Conservation (phyloP, 257 asterid genomes). For the Galeopsis tetrahit region DNA sequence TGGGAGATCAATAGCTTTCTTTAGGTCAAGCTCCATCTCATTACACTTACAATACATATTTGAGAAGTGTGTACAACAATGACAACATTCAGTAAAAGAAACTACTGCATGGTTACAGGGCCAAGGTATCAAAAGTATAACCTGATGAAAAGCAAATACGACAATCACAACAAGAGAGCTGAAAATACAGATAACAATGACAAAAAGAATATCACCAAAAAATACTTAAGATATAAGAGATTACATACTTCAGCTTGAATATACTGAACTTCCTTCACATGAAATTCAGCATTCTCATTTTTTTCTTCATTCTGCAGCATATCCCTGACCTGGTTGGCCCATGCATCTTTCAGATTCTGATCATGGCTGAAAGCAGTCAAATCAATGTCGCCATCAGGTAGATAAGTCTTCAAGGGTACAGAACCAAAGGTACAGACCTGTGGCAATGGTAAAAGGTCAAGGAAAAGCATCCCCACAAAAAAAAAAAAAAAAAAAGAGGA, state of each 20-base stretch:
- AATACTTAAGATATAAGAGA: constrained; percentile 17
- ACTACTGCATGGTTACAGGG: not conserved
- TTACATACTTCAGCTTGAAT: constrained; percentile 92
- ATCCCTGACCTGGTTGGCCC: constrained; percentile 94
- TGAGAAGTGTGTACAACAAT: not conserved
- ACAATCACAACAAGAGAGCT: constrained; percentile 19
- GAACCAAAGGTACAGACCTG: constrained; percentile 81
- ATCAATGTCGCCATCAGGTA: constrained; percentile 82
- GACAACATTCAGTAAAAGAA: constrained; percentile 2
- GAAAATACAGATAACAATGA: not conserved
- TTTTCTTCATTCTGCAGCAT: constrained; percentile 89
- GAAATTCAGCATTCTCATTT: constrained; percentile 88
- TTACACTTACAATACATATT: not conserved
- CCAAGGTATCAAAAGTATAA: constrained; percentile 4
- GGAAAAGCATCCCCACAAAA: not conserved
- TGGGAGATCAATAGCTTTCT: too few relatives aligned
- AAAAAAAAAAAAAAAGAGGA: not conserved
- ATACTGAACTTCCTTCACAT: constrained; percentile 97
- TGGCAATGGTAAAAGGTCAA: constrained; percentile 22
- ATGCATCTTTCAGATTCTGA: constrained; percentile 72
- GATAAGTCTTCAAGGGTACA: constrained; percentile 76
- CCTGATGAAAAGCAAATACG: not conserved
- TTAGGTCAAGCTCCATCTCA: too few relatives aligned
- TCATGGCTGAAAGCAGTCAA: constrained; percentile 70
- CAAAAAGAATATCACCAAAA: constrained; percentile 9